Base-by-base conservation (phyloP, 2,329 filamentous ascomycete genomes). In the Diaporthe vaccinii region DNA sequence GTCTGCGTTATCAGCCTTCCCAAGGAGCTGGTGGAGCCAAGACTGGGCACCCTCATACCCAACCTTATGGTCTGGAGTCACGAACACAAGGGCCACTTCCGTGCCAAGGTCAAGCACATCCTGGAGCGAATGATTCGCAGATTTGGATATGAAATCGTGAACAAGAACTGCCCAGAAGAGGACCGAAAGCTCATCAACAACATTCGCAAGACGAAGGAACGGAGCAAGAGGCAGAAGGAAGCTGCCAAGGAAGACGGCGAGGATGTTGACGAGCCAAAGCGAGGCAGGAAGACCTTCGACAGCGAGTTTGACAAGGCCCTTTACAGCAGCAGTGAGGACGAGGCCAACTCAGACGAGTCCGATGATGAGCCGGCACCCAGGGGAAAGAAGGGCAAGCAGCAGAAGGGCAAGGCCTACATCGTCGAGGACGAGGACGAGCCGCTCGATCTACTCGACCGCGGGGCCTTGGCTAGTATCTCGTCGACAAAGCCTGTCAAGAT, bases 71-170 rank as follows among this genome's bases (percentile, higher is more conserved):
- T 96, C 57, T 99, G 97, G 96, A 96, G 94, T 82, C 95, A 98
- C 84, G 97, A 99, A 85, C 97, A 99, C 88, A 98, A 98, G 87
- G 95, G 95, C 17, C 95, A 98, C 82, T 97, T 99, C 87, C 95
- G 96, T 81, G 93, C 94, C 68, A 99, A 98, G 87, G 96, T 99
- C 79, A 98, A 98, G 91, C 96, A 98, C 82, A 98, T 99, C 78
- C 87, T 99, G 22, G 97, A 99, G 86, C 92, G 97, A 71, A 95
- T 98, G 90, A 93, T 98, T 31, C 92, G 96, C 65, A 92, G 96
- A 74, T 98, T 98, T 81, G 96, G 97, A 65, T 93, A 94, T 61
- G 93, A 96, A 2, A 85, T 91, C 41, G 91, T 99, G 17, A 94
- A 97, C 84, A 91, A 91, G 78, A 89, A 94, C 83, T 96, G 94